A percentile compares a stretch with the other conserved stretches of the same genome.
These are phyloP conservation scores for Aquilaria sinensis DNA, from an alignment of 345 rosid species.

Conservation along the genomic window DNA sequence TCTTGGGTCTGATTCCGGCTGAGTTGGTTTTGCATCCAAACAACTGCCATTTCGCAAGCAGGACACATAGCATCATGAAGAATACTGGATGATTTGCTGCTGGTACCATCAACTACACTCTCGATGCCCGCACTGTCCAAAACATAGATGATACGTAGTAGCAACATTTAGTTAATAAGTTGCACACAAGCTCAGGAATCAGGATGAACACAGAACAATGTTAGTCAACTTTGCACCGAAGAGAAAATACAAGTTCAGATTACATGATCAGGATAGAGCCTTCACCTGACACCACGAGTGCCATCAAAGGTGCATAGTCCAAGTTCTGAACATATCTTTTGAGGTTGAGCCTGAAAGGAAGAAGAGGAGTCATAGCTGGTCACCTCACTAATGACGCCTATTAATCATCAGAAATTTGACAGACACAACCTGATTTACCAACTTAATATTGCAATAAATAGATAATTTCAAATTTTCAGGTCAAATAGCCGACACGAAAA, in stretches of 20 bases:
- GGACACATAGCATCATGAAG: constrained; percentile 54
- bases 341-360: not conserved
- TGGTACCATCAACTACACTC: constrained; percentile 59
- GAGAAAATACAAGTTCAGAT: too few species aligned
- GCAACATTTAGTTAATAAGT: too few species aligned
- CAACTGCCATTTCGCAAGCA: constrained; percentile 89
- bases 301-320: too few species aligned
- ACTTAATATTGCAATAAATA: not conserved
- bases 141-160: not conserved
- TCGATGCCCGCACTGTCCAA: constrained; percentile 58
- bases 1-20: constrained; percentile 73
- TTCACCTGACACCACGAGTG: too few species aligned
- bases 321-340: too few species aligned
- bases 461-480: not conserved
- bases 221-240: too few species aligned
- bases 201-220: too few species aligned
- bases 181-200: too few species aligned
- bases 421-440: too few species aligned
- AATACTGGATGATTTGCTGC: constrained; percentile 28
- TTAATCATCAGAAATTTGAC: too few species aligned
- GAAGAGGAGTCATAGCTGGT: not conserved
- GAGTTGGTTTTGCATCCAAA: constrained; percentile 84
- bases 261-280: too few species aligned
- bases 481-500: too few species aligned
- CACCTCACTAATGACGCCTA: not conserved